These are phyloP conservation scores for Intubia oerlemansii DNA, from an alignment of 2,329 filamentous ascomycete genomes.

Conservation along the genomic window DNA sequence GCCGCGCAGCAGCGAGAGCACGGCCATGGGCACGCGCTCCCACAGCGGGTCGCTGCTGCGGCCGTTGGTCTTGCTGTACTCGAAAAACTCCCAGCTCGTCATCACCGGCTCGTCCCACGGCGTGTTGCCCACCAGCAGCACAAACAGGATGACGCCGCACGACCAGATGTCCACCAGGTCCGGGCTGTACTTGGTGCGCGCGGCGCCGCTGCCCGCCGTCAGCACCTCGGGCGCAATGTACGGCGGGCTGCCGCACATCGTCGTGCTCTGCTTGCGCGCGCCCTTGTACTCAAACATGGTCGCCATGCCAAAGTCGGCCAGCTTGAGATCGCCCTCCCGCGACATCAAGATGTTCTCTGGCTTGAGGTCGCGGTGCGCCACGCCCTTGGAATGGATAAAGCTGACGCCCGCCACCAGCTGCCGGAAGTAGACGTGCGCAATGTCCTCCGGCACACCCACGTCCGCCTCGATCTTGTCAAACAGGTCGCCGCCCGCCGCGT, in stretches of 20 bases:
- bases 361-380: constrained; percentile 80
- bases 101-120: constrained; percentile 91
- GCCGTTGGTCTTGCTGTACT: constrained; percentile 65
- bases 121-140: constrained; percentile 85
- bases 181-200: constrained; percentile 40
- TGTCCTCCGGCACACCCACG: constrained; percentile 79
- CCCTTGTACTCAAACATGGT: constrained; percentile 85
- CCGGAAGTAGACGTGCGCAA: constrained; percentile 89
- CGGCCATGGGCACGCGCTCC: constrained; percentile 51
- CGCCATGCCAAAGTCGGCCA: constrained; percentile 92
- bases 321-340: constrained; percentile 66
- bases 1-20: constrained; percentile 65
- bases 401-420: constrained; percentile 79
- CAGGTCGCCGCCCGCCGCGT: constrained; percentile 81
- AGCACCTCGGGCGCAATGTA: constrained; percentile 93
- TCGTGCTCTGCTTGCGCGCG: constrained; percentile 58
- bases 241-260: constrained; percentile 85
- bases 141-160: constrained; percentile 93
- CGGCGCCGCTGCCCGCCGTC: constrained; percentile 11
- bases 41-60: constrained; percentile 71
- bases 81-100: constrained; percentile 68
- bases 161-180: constrained; percentile 91
- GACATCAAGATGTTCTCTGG: constrained; percentile 91
- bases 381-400: constrained; percentile 90
- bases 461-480: constrained; percentile 99